Evolutionary conservation across 768 basidiomycete genomes (phyloP), one percentile per base, ranked within the genome.

Genomic region (Ramaria sp.): DNA sequence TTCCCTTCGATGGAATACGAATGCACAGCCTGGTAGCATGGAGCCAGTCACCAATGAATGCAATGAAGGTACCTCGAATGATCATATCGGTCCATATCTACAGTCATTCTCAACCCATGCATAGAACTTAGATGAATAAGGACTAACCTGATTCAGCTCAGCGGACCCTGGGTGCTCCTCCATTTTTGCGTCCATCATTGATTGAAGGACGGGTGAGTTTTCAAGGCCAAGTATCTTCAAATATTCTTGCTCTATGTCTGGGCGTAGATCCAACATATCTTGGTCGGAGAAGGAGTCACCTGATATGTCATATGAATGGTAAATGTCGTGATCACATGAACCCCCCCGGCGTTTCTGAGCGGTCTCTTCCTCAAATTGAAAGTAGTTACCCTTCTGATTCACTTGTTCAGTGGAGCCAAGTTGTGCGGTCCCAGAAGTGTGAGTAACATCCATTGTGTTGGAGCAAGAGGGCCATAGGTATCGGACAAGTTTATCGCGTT

Each of bases 201-300:
- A 60, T 42, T 42, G 16, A 22, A 59, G 61, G 32, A 9, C 13
- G 4, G 58, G 56, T 7, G 50, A 57, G 12, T 62, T 57, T 52
- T 56, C 37, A 32, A 52, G 60, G 28, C 12, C 59, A 18, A 41
- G 57, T 59, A 34, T 57, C 44, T 1, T 48, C 50, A 0, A 59
- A 52, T 16, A 54, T 51, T 5, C 43, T 30, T 32, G 30, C 30
- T 32, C 30, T 32, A 32, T 32, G 5, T 32, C 30, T 32, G 30
- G 30, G 30, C 25, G 10, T 32, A 32, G 30, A 32, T 32, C 30
- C 30, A 32, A 10, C 30, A 32, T 32, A 10, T 10, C 30, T 32
- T 32, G 5, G 30, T 32, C 30, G 5, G 30, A 32, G 10, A 32
- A 32, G 30, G 5, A 32, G 30, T 32, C 30, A 32, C 30, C 30